Evolutionary conservation across 2,329 filamentous ascomycete genomes (phyloP), one percentile per base, ranked within the genome.

Genomic region (Trichoderma koningiopsis): DNA sequence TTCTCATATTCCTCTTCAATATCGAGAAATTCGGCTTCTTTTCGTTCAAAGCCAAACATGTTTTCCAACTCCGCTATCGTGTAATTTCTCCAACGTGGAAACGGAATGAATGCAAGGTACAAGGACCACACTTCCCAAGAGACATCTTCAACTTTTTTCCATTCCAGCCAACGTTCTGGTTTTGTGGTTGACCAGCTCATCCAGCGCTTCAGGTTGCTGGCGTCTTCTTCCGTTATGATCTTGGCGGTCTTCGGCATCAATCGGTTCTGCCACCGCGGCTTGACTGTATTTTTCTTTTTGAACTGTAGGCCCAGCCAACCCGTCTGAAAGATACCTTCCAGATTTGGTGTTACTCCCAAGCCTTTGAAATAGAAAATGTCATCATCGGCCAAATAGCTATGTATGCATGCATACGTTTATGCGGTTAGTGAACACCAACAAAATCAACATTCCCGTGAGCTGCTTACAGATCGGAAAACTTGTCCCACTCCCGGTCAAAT

Each of bases 141-240:
- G 4, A 70, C 19, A n/a, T 75, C 74, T 4, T n/a, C 31, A 16
- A 55, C 31, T 31, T 68, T 74, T 27, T 71, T 73, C 76, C 76
- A 77, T 63, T 77, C 76, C 5, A 77, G 57, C 75, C 75, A 77
- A 57, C 73, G 71, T 24, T 71, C 59, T 3, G 75, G 73, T 31
- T 47, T 68, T 16, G 49, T 56, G 58, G 72, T 58, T 6, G 71
- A 62, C 76, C 76, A 77, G 1, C 73, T 69, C 7, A 76, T 19
- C 69, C 68, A 74, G 33, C 73, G 72, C 47, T 19, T 43, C 40
- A 43, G 10, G 74, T 72, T 11, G 75, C 74, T 13, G 74, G 72
- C 40, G 40, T 43, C 40, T 22, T 68, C 31, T 22, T 69, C 31
- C 2, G 65, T 68, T 4, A 72, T 73, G 13, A 14, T 58, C 22